Evolutionary conservation across 257 asterid species (phyloP).

Genomic region (Solanum sparsipilum): DNA sequence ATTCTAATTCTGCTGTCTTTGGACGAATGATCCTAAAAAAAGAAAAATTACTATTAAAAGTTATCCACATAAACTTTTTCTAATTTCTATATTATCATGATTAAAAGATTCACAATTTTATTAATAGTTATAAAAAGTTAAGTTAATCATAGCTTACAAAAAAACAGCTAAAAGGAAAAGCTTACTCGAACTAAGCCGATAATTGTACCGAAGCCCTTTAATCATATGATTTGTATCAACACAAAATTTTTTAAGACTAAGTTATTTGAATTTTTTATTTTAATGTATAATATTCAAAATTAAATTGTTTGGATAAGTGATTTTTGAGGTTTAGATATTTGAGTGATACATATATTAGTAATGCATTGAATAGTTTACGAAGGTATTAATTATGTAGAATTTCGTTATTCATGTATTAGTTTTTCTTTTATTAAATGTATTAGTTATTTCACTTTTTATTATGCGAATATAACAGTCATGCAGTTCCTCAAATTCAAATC

Average conservation of each 20-base stretch:
- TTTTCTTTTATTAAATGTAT: too few species aligned
- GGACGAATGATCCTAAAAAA: background rate
- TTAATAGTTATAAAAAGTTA: background rate
- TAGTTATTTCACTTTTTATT: too few species aligned
- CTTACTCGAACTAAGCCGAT: background rate
- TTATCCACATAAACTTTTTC: background rate
- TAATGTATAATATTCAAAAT: background rate
- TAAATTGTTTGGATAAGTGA: background rate
- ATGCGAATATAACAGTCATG: background rate
- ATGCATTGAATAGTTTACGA: background rate
- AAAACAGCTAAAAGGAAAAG: background rate
- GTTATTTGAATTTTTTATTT: too few species aligned
- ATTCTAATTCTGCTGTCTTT: background rate
- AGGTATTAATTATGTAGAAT: background rate
- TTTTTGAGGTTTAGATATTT: background rate
- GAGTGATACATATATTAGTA: background rate
- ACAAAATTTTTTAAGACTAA: too few species aligned
- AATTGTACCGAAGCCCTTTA: background rate
- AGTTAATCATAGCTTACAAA: background rate
- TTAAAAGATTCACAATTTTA: background rate
- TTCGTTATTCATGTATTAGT: background rate
- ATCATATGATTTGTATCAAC: background rate
- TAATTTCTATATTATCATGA: background rate
- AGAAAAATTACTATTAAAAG: background rate
- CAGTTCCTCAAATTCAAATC: background rate